A percentile compares a stretch with the other conserved stretches of the same genome.
These are phyloP conservation scores for Skeletonema grethae DNA, from an alignment of 108 stramenopile species.

Conservation along the genomic window DNA sequence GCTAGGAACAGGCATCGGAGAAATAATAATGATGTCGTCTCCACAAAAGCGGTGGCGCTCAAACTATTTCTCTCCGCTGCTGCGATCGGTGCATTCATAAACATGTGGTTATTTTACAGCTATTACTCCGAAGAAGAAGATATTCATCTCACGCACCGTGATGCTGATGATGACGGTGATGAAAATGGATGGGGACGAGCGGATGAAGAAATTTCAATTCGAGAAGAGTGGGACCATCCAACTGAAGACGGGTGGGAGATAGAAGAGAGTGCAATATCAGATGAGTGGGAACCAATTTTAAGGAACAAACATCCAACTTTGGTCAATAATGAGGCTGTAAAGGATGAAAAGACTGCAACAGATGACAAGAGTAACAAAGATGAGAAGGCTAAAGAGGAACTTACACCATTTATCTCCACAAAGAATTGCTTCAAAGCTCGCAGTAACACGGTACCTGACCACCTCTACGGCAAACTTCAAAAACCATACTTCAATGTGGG, in stretches of 20 bases:
- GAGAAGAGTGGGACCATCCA: too few species aligned
- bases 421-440: conserved; percentile 16
- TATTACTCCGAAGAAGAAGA: neutral
- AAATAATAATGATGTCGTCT: neutral
- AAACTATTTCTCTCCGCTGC: neutral
- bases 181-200: neutral
- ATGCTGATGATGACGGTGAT: neutral
- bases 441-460: conserved; percentile 12
- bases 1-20: too few species aligned
- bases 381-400: neutral
- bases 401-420: neutral
- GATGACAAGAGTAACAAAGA: too few species aligned
- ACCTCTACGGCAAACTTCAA: conserved; percentile 2
- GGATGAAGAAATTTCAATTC: neutral
- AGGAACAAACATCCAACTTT: neutral
- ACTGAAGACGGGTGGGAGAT: too few species aligned
- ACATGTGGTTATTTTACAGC: neutral
- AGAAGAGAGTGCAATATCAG: neutral
- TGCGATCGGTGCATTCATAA: neutral
- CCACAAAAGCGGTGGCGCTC: neutral
- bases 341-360: neutral
- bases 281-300: neutral
- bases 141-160: neutral
- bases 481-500: conserved; percentile 29
- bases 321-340: neutral